A percentile compares a stretch with the other conserved stretches of the same genome.
These are phyloP conservation scores for Coemansia sp. DNA, from an alignment of 192 early-diverging fungal genomes.

Conservation along the genomic window DNA sequence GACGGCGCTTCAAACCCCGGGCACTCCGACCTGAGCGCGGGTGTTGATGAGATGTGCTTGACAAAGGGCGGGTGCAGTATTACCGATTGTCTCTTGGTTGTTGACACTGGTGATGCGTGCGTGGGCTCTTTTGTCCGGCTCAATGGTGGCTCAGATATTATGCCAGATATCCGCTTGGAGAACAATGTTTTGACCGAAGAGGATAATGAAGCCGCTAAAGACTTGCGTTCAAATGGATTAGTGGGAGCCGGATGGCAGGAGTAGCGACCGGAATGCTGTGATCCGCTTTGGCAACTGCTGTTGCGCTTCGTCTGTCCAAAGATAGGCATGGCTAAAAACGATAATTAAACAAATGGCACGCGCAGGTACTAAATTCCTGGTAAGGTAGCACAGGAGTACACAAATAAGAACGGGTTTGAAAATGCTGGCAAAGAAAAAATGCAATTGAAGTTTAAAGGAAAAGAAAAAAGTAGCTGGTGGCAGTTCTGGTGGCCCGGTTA, in stretches of 20 bases:
- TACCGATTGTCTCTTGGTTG: slow-evolving; percentile 9
- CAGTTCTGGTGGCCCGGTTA: neutral
- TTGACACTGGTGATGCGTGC: neutral
- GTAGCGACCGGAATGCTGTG: neutral
- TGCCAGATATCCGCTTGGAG: slow-evolving; percentile 12
- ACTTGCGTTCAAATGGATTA: slow-evolving; percentile 19
- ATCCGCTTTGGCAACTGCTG: slow-evolving; percentile 3
- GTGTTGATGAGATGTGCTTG: neutral
- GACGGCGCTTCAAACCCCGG: neutral
- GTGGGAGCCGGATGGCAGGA: slow-evolving; percentile 6
- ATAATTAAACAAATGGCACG: neutral
- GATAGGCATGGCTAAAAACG: slow-evolving; percentile 16
- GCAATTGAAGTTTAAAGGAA: neutral
- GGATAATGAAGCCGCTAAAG: slow-evolving; percentile 16
- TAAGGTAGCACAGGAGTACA: neutral
- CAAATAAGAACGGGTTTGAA: neutral
- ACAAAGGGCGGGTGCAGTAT: neutral
- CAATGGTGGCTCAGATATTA: slow-evolving; percentile 7
- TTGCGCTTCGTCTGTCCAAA: slow-evolving; percentile 22
- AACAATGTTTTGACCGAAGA: slow-evolving; percentile 43
- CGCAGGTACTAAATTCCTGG: neutral
- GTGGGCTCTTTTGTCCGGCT: neutral
- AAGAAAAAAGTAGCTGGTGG: neutral
- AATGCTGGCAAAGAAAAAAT: neutral
- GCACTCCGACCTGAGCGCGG: neutral